Evolutionary conservation across 2,329 filamentous ascomycete species (phyloP).

Genomic region (Raffaelea arxii): DNA sequence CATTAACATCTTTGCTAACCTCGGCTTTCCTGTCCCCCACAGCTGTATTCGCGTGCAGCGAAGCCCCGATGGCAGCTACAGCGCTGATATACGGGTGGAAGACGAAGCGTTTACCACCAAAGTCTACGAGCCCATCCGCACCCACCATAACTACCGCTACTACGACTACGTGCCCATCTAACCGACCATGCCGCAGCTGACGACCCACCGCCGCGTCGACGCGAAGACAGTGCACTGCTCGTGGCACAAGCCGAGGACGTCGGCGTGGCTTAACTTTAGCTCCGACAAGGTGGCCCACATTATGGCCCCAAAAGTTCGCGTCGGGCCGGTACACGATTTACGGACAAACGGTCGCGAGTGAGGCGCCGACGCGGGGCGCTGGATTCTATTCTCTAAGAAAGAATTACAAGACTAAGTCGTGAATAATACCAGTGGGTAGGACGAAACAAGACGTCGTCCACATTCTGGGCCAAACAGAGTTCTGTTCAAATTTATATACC

Average conservation of each 20-base stretch:
- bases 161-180: too few relatives aligned
- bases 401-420: too few relatives aligned
- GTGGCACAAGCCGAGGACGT: slow-evolving; percentile 23
- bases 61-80: background rate
- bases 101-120: slow-evolving; percentile 18
- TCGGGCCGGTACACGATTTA: slow-evolving; percentile 16
- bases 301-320: slow-evolving; percentile 13
- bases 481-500: too few relatives aligned
- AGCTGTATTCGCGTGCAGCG: background rate
- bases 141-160: too few relatives aligned
- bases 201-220: slow-evolving; percentile 18
- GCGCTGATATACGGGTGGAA: slow-evolving; percentile 17
- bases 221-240: slow-evolving; percentile 24
- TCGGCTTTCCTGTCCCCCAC: background rate
- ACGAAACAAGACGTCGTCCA: too few relatives aligned
- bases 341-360: slow-evolving; percentile 11
- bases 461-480: too few relatives aligned
- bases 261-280: slow-evolving; percentile 21
- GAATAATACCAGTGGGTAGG: too few relatives aligned
- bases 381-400: too few relatives aligned
- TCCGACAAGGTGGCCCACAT: slow-evolving; percentile 11
- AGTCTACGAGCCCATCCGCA: too few relatives aligned
- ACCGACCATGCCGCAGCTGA: background rate
- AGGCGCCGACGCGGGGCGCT: background rate
- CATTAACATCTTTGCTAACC: slow-evolving; percentile 9